A percentile compares a stretch with the other conserved stretches of the same genome.
phyloP scores from a whole-genome alignment of 192 early-diverging fungal species.

The Gryganskiella cystojenkinii region DNA sequence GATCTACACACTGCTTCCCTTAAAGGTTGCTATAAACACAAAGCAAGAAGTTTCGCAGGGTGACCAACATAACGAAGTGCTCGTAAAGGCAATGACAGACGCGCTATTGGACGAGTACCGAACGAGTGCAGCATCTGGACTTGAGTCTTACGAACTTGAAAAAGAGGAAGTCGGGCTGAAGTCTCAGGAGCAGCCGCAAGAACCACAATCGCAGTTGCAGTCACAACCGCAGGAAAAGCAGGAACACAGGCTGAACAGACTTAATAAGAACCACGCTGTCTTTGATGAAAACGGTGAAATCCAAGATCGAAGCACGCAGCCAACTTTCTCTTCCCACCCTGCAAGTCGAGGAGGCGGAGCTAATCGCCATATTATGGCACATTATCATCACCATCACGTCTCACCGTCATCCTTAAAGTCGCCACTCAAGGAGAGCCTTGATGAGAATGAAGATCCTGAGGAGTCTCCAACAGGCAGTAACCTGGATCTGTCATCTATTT shows the following conservation, averaged over 20 bases:
- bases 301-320: not conserved
- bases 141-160: conserved; percentile 10
- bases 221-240: too few relatives aligned
- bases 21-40: too few relatives aligned
- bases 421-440: too few relatives aligned
- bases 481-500: too few relatives aligned
- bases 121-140: not conserved
- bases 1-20: too few relatives aligned
- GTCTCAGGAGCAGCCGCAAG: not conserved
- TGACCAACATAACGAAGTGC: not conserved
- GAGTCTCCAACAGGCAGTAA: too few relatives aligned
- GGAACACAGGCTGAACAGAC: conserved; percentile 15
- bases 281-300: not conserved
- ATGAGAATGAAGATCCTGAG: too few relatives aligned
- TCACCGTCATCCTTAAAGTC: not conserved
- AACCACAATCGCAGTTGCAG: too few relatives aligned
- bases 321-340: not conserved
- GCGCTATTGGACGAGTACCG: conserved; percentile 13
- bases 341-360: conserved; percentile 3
- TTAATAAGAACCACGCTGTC: conserved; percentile 22
- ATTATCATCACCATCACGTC: conserved; percentile 15
- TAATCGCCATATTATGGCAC: not conserved
- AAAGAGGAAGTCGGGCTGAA: not conserved
- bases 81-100: not conserved
- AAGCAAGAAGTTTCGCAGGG: not conserved